Base-by-base conservation (phyloP, 208 protist species). In the Jaenimonas drosophilae region DNA sequence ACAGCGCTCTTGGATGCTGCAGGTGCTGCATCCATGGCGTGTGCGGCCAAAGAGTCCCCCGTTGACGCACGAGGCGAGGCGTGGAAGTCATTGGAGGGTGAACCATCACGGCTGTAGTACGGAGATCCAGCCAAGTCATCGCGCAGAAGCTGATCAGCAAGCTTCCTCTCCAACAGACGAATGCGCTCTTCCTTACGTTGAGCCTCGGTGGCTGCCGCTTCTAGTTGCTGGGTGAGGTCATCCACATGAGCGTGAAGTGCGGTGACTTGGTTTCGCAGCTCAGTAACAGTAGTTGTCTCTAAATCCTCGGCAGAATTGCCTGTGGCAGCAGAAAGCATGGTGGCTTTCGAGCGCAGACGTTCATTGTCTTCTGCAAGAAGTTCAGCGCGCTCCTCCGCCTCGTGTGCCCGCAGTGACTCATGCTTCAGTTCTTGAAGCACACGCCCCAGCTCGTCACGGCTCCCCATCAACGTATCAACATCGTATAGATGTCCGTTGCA, bases 81-180 rank as follows among this genome's bases (percentile, higher is more conserved):
- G 37, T 21, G 37, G 37, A 11, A 20, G 23, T 11, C 16, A 11
- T 7, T 42, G 16, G 9, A 11, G 37, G 37, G 37, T 21, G 19
- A 42, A 42, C 6, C 16, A 42, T 25, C 16, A 42, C 14, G 37
- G 6, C 37, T 11, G 23, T 6, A 7, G 14, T 17, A 21, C 37
- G 19, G 37, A 25, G 37, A 7, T 42, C 19, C 7, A 21, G 24
- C 21, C 7, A 36, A 30, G 12, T 24, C 34, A 19, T 58, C 60
- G 3, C 39, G 39, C 11, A 91, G 66, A 7, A 88, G 29, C 36
- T 76, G 64, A 36, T 91, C 74, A 1, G 68, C 83, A 4, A 91
- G 69, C n/a, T 70, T 79, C 49, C 79, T 66, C 36, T 91, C 75
- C 17, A 91, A 60, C 53, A 86, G 63, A 1, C 78, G 77, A 46